Base-by-base conservation (phyloP, 495 filamentous ascomycete genomes). In the Cenococcum geophilum region DNA sequence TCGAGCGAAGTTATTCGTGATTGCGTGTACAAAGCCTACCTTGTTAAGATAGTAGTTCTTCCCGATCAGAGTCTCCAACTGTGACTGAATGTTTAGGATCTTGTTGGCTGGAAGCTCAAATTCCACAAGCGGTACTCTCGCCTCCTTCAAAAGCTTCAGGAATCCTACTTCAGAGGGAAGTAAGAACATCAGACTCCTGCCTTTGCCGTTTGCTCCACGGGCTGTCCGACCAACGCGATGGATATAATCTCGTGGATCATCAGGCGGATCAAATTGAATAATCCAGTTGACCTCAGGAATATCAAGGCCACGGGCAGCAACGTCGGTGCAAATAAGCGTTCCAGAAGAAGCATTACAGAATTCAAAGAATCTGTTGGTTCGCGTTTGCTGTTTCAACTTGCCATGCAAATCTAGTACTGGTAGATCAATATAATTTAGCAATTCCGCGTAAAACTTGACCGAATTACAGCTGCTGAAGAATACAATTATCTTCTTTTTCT, bases 1-100 rank as follows among this genome's bases (percentile, higher is more conserved):
- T 5, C 27, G 8, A 66, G 32, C 23, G 47, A 11, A 18, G 8
- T 5, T 42, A 16, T 34, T 49, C 32, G 4, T 9, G 45, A 2
- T 47, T n/a, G 34, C 21, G 12, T n/a, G 48, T 6, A 43, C 42
- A 5, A 8, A 21, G 54, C 74, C 49, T 70, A 84, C 82, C 81
- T 95, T 91, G 76, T 97, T 92, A 27, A 98, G 79, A 71, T 96
- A 97, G 78, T 97, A 98, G 73, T 98, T 97, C 71, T 92, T 86
- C 12, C 84, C 82, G 62, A 98, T 95, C 54, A 97, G 80, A 71
- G 91, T 91, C 80, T 97, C 92, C 1, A 97, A 82, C 73, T 97
- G 95, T 10, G 86, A 89, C 70, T 97, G 91, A n/a, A 97, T 88
- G 66, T 96, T 93, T 55, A 90, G 79, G 63, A 97, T 88, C 79